Base-by-base conservation (phyloP, 768 basidiomycete genomes). In the Lentinula edodes region DNA sequence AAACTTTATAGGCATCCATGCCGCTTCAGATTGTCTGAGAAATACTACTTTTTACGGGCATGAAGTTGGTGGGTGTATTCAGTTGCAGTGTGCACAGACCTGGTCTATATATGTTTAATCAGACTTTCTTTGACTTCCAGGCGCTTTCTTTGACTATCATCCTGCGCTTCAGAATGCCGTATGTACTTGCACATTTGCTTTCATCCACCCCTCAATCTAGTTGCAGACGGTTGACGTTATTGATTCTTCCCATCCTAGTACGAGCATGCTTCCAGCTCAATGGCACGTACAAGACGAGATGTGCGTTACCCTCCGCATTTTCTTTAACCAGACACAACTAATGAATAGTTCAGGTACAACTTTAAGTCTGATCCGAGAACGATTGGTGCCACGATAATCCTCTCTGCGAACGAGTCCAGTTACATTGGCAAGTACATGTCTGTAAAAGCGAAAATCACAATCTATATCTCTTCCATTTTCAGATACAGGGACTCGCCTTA, bases 81-180 rank as follows among this genome's bases (percentile, higher is more conserved):
- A 15, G 8, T 58, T 43, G 18, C n/a, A n/a, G n/a, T n/a, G n/a
- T n/a, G n/a, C 54, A 42, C 8, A 39, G 2, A 55, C 20, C 60
- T n/a, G 46, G 9, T 48, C 23, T 8, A 9, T n/a, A n/a, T n/a
- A n/a, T 5, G 18, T 48, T 15, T 5, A 13, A 36, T 42, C 15
- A 36, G 3, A 28, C 28, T 28, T 28, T 2, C 38, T 34, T 38
- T 48, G 53, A 65, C 20, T 18, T 50, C 5, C 42, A 85, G 83
- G 86, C 15, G 83, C 90, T 9, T 80, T 78, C 48, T 92, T 91
- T 65, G 86, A 89, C 66, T 87, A 88, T 69, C 90, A 91, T 65
- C 82, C 89, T 0, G 75, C 72, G 0, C 69, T 91, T 12, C 86
- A 88, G 70, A 76, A 81, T 54, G 88, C 88, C 52, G 89, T 89